Conservation (phyloP, 768 basidiomycete species). For the Rhodotorula kratochvilovae region DNA sequence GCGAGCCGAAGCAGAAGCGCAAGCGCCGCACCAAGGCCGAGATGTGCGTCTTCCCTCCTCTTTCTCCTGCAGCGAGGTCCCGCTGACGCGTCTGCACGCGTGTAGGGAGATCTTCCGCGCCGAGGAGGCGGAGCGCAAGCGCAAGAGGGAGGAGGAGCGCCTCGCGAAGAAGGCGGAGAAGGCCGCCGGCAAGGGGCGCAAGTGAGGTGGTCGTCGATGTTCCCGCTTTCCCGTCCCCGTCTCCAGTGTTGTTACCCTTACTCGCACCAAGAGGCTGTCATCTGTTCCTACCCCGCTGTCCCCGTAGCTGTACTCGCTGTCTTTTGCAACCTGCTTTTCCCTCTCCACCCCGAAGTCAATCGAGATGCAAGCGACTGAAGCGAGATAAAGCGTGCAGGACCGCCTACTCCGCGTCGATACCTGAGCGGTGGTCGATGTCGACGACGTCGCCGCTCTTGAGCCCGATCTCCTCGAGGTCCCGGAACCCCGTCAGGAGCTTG, state of each 20-base stretch:
- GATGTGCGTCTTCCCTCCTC: slow-evolving; percentile 9
- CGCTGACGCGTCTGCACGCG: not conserved
- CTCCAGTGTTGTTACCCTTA: too few species aligned
- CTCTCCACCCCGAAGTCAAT: too few species aligned
- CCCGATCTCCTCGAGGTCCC: slow-evolving; percentile 7
- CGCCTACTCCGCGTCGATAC: not conserved
- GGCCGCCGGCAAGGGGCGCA: not conserved
- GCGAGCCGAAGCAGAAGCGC: slow-evolving; percentile 25
- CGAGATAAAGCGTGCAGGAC: too few species aligned
- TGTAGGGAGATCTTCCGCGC: slow-evolving; percentile 24
- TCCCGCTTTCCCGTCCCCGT: not conserved
- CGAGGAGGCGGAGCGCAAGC: slow-evolving; percentile 25
- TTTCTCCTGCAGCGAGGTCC: not conserved
- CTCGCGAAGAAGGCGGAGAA: slow-evolving; percentile 25
- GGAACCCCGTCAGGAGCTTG: not conserved
- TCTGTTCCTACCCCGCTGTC: too few species aligned
- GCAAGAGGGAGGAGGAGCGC: slow-evolving; percentile 4
- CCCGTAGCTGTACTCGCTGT: too few species aligned
- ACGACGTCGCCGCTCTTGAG: not conserved
- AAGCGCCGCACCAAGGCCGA: slow-evolving; percentile 30
- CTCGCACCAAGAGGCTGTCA: too few species aligned
- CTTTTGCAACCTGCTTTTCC: too few species aligned
- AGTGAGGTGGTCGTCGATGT: not conserved
- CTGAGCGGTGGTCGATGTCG: slow-evolving; percentile 4
- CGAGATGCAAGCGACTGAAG: too few species aligned